phyloP scores from a whole-genome alignment of 345 rosid genomes.

The Salix viminalis region DNA sequence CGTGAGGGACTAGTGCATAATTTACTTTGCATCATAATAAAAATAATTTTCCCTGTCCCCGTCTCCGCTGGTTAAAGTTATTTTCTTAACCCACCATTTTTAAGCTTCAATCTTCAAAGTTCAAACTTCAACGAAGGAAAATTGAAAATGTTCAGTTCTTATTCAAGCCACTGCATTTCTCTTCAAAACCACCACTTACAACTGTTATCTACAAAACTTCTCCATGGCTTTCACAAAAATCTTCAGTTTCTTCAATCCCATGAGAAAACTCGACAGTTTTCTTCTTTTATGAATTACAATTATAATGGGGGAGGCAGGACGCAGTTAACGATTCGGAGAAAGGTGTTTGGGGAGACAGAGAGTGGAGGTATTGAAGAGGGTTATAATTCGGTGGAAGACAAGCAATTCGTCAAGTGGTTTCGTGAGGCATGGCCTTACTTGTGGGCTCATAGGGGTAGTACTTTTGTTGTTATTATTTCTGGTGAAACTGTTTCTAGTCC shows the following conservation, averaged over 20 bases:
- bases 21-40: too few relatives aligned
- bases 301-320: neutral
- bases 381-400: conserved; percentile 46
- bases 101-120: too few relatives aligned
- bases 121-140: too few relatives aligned
- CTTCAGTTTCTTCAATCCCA: too few relatives aligned
- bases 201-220: too few relatives aligned
- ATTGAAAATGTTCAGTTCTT: neutral
- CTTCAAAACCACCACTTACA: neutral
- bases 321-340: conserved; percentile 21
- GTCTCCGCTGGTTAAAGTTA: too few relatives aligned
- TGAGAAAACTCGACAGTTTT: too few relatives aligned
- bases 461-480: conserved; percentile 68
- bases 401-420: conserved; percentile 87
- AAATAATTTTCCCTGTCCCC: too few relatives aligned
- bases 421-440: conserved; percentile 98
- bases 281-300: too few relatives aligned
- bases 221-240: too few relatives aligned
- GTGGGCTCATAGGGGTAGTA: conserved; percentile 76
- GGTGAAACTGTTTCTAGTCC: conserved; percentile 60
- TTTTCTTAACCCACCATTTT: too few relatives aligned
- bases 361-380: conserved; percentile 13
- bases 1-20: too few relatives aligned
- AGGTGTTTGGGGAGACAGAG: conserved; percentile 36
- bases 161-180: neutral